Conservation (phyloP, 1,284 basidiomycete genomes). For the Waitea zeae region DNA sequence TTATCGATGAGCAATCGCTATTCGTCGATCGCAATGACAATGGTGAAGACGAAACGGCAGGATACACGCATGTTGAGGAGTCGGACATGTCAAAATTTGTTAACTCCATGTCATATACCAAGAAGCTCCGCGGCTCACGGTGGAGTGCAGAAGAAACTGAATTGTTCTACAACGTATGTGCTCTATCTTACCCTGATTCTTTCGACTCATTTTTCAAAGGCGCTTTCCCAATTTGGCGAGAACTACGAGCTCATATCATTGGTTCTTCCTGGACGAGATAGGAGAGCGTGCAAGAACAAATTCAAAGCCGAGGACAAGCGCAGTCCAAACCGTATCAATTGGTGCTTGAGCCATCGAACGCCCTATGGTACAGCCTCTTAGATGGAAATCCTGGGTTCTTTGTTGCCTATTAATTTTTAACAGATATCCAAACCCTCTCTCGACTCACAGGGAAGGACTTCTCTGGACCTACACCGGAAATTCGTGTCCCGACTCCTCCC, state of each 20-base stretch:
- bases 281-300: constrained; percentile 82
- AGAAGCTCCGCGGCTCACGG: constrained; percentile 55
- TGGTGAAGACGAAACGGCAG: constrained; percentile 33
- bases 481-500: no score
- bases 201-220: constrained; percentile 26
- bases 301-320: constrained; percentile 78
- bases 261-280: constrained; percentile 69
- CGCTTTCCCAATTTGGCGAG: constrained; percentile 75
- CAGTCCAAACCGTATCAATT: constrained; percentile 50
- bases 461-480: constrained; percentile 59
- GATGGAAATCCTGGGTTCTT: not conserved
- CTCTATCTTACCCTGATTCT: constrained; percentile 1
- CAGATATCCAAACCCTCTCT: constrained; percentile 52
- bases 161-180: constrained; percentile 56
- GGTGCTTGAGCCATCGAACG: constrained; percentile 44
- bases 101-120: constrained; percentile 71
- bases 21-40: constrained; percentile 53
- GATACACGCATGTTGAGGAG: constrained; percentile 67
- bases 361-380: constrained; percentile 37
- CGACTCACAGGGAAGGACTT: constrained; percentile 71
- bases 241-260: constrained; percentile 86
- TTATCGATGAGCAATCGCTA: constrained; percentile 67
- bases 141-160: constrained; percentile 83
- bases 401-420: constrained; percentile 2
- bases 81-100: constrained; percentile 70